Conservation (phyloP, 2,329 filamentous ascomycete genomes). For the Clonostachys chloroleuca region DNA sequence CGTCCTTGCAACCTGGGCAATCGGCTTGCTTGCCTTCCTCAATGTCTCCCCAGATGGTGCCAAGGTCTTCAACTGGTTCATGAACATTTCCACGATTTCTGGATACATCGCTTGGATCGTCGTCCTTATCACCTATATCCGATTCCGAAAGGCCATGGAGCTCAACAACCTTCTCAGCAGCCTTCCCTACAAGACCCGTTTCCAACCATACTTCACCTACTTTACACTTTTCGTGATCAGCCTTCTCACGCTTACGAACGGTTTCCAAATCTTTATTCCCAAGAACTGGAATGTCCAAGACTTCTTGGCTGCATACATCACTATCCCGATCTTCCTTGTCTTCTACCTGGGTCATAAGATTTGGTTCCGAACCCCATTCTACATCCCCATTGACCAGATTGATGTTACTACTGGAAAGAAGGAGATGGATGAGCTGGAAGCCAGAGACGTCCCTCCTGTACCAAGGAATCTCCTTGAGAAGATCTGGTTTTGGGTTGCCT, state of each 20-base stretch:
- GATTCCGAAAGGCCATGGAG: slow-evolving; percentile 52
- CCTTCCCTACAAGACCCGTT: slow-evolving; percentile 46
- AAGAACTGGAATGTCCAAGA: slow-evolving; percentile 55
- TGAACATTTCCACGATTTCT: slow-evolving; percentile 62
- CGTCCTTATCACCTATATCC: slow-evolving; percentile 53
- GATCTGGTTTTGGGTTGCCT: slow-evolving; percentile 54
- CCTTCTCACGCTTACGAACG: slow-evolving; percentile 68
- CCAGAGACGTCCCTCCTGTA: slow-evolving; percentile 38
- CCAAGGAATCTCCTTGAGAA: slow-evolving; percentile 46
- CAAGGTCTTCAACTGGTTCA: slow-evolving; percentile 67
- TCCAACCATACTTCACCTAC: slow-evolving; percentile 62
- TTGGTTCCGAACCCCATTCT: slow-evolving; percentile 34
- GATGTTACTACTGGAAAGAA: slow-evolving; percentile 54
- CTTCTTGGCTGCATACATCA: slow-evolving; percentile 65
- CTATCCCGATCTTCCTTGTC: slow-evolving; percentile 53
- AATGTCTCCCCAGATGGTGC: slow-evolving; percentile 60
- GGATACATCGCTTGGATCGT: slow-evolving; percentile 58
- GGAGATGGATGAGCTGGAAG: slow-evolving; percentile 57
- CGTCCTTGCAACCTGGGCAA: slow-evolving; percentile 47
- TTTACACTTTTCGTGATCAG: slow-evolving; percentile 51
- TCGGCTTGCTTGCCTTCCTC: slow-evolving; percentile 66
- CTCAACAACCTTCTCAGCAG: slow-evolving; percentile 43
- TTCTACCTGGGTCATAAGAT: slow-evolving; percentile 60
- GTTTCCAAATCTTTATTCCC: slow-evolving; percentile 70
- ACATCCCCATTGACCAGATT: slow-evolving; percentile 39